phyloP scores from a whole-genome alignment of 1,284 basidiomycete genomes.

The Salmacisia buchloeana region DNA sequence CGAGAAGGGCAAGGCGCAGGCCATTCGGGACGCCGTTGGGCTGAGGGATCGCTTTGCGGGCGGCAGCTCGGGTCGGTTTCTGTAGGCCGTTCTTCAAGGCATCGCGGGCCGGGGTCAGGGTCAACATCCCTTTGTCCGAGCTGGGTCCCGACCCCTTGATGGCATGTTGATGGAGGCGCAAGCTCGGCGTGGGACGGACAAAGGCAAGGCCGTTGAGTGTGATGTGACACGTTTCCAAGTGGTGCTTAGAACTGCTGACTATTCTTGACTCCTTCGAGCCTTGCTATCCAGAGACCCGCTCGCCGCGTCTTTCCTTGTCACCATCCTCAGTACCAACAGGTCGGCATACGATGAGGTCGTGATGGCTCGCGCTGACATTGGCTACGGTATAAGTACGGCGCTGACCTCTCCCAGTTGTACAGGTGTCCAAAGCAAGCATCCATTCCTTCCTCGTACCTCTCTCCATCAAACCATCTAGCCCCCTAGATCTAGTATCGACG shows the following conservation, averaged over 20 bases:
- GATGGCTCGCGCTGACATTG: no score
- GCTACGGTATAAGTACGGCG: not conserved
- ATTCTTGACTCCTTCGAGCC: not conserved
- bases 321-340: not conserved
- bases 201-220: not conserved
- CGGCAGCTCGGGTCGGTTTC: constrained; percentile 22
- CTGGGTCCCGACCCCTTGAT: not conserved
- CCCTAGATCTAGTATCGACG: not conserved
- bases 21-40: constrained; percentile 24
- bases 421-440: not conserved
- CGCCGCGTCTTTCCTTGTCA: not conserved
- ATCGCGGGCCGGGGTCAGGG: no score
- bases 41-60: constrained; percentile 24
- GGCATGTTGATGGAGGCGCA: not conserved
- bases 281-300: not conserved
- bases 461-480: not conserved
- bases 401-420: not conserved
- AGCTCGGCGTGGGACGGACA: not conserved
- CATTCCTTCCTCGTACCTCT: not conserved
- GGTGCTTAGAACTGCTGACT: not conserved
- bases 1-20: constrained; percentile 22
- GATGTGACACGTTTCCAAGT: not conserved
- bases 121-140: no score
- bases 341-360: not conserved
- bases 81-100: constrained; percentile 12